Evolutionary conservation across 371 early-diverging fungal genomes (phyloP).

Genomic region (Mucor circinelloides): DNA sequence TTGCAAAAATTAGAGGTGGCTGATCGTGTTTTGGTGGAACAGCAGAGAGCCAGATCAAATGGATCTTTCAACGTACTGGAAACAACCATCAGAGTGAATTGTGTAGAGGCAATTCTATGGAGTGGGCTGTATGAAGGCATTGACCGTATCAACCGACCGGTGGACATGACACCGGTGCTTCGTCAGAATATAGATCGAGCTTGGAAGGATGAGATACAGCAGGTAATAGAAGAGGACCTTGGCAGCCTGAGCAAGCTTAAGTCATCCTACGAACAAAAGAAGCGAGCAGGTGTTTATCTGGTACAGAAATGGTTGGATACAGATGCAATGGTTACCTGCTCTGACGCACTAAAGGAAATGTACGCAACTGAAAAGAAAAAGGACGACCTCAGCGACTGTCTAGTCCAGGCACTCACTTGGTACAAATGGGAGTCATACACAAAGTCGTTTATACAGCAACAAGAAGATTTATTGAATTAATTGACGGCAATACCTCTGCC

Average conservation of each 20-base stretch:
- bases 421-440: conserved; percentile 55
- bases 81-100: conserved; percentile 47
- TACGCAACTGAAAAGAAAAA: conserved; percentile 60
- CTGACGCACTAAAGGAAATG: conserved; percentile 28
- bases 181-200: conserved; percentile 26
- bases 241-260: neutral
- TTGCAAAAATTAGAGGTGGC: neutral
- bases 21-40: conserved; percentile 48
- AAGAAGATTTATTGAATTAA: conserved; percentile 13
- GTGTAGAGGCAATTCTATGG: conserved; percentile 62
- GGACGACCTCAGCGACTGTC: conserved; percentile 76
- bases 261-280: conserved; percentile 19
- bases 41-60: conserved; percentile 49
- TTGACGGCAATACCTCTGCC: conserved; percentile 47
- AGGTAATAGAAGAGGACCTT: neutral
- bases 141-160: neutral
- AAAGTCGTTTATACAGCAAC: neutral
- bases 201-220: conserved; percentile 23
- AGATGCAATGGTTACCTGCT: conserved; percentile 22
- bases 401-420: conserved; percentile 74
- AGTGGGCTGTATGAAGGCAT: conserved; percentile 25
- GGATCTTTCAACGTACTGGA: conserved; percentile 48
- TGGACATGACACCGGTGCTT: conserved; percentile 17
- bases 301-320: conserved; percentile 46
- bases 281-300: conserved; percentile 30